Base-by-base conservation (phyloP, 768 basidiomycete species). In the Udeniomyces megalosporus region DNA sequence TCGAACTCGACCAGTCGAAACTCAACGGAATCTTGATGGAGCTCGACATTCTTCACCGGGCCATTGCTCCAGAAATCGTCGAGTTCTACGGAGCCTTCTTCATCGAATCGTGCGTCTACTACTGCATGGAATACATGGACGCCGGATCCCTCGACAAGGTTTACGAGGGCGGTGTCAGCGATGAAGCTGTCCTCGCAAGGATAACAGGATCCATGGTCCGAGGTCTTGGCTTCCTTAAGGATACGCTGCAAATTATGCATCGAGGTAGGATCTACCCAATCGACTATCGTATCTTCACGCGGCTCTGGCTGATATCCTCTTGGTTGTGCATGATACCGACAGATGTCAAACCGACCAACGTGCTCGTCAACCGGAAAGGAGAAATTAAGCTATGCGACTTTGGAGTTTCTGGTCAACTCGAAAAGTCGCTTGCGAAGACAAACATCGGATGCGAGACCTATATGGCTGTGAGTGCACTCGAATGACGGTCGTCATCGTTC, bases 91-190 rank as follows among this genome's bases (percentile, higher is more conserved):
- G 95, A 48, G 95, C 95, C 4, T 99, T 99, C 77, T 96, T 95
- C 75, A 91, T 95, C 74, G 95, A 99, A 72, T 88, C 88, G n/a
- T 99, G 93, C 73, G 95, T 99, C 26, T 96, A 99, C 75, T 96
- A 95, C 73, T 97, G 92, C 75, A 97, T 97, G 92, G 95, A 99
- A 77, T 88, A 84, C 75, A 99, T 99, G 95, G 93, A 99, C 72
- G 92, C 91, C 12, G 91, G 92, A n/a, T 86, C 84, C 45, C 79
- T 99, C 51, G 95, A 96, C 72, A 87, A 84, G 67, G 78, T 97
- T 29, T 75, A 78, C 66, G 73, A 77, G 34, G 75, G 75, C 44
- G 80, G 84, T 45, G 77, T 84, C 2, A 77, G 78, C 1, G 24
- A 69, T 67, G 95, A 99, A 71, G 78, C 82, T 42, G 88, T 93